phyloP scores from a whole-genome alignment of 208 protist genomes.

The Acanthamoeba healyi region DNA sequence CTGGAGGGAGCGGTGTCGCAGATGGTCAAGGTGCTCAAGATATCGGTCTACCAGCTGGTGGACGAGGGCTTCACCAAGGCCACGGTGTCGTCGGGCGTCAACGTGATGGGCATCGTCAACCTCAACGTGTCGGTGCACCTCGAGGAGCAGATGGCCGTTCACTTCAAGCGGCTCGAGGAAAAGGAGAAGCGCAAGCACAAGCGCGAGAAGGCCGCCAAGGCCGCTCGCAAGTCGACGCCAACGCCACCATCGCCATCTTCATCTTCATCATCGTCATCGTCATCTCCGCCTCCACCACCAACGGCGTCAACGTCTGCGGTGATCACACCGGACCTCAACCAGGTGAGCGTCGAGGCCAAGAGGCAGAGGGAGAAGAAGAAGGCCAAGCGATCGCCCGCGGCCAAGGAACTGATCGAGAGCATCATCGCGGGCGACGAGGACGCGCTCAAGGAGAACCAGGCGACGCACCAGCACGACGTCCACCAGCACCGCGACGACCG shows the following conservation, averaged over 20 bases:
- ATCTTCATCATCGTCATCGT: not conserved
- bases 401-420: not conserved
- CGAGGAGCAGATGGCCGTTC: conserved; percentile 35
- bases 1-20: conserved; percentile 37
- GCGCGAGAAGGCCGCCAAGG: conserved; percentile 28
- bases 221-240: not conserved
- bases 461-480: not conserved
- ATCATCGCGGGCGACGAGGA: conserved; percentile 9
- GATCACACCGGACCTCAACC: not conserved
- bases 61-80: conserved; percentile 53
- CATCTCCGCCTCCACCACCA: not conserved
- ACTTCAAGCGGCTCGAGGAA: conserved; percentile 33
- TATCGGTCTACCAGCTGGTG: conserved; percentile 14
- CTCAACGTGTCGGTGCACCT: conserved; percentile 34
- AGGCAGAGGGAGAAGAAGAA: not conserved
- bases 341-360: not conserved
- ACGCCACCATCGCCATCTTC: not conserved
- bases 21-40: conserved; percentile 52
- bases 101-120: conserved; percentile 35
- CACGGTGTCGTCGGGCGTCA: conserved; percentile 17
- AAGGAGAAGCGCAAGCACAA: conserved; percentile 32
- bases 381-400: not conserved
- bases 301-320: not conserved
- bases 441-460: not conserved
- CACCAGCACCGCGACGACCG: not conserved